Conservation (phyloP, 1,139 yeast genomes). For the Insectozyma bohioensis region DNA sequence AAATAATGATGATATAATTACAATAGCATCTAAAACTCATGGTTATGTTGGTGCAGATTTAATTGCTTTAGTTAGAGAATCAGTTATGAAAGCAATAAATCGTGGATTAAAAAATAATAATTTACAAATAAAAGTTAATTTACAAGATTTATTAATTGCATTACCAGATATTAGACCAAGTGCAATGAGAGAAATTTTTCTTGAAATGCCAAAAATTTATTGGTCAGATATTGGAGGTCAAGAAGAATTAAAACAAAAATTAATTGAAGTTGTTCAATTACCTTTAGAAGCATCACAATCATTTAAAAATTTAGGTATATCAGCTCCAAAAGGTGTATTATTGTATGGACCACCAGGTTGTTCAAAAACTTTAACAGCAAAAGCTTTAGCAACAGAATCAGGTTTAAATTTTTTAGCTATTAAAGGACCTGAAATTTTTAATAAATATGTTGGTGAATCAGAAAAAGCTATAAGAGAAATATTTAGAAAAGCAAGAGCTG, state of each 20-base stretch:
- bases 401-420: slow-evolving; percentile 91
- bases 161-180: slow-evolving; percentile 83
- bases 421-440: slow-evolving; percentile 93
- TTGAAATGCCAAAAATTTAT: slow-evolving; percentile 90
- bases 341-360: slow-evolving; percentile 97
- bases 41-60: slow-evolving; percentile 80
- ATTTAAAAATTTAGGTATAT: slow-evolving; percentile 72
- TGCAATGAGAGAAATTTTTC: slow-evolving; percentile 93
- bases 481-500: slow-evolving; percentile 88
- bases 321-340: slow-evolving; percentile 88
- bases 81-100: slow-evolving; percentile 81
- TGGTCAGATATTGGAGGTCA: slow-evolving; percentile 99
- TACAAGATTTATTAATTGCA: slow-evolving; percentile 64
- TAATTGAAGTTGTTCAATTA: slow-evolving; percentile 86
- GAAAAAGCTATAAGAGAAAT: slow-evolving; percentile 88
- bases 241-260: slow-evolving; percentile 70
- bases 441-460: slow-evolving; percentile 92
- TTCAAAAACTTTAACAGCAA: slow-evolving; percentile 90
- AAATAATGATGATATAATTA: slow-evolving; percentile 49
- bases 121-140: slow-evolving; percentile 28
- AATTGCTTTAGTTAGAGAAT: slow-evolving; percentile 82
- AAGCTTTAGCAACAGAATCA: slow-evolving; percentile 92
- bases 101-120: slow-evolving; percentile 41
- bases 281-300: slow-evolving; percentile 85
- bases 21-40: slow-evolving; percentile 64